Evolutionary conservation across 805 yeast species (phyloP), one percentile per base, ranked within the genome.

Genomic region (Candida khao-thaluensis): DNA sequence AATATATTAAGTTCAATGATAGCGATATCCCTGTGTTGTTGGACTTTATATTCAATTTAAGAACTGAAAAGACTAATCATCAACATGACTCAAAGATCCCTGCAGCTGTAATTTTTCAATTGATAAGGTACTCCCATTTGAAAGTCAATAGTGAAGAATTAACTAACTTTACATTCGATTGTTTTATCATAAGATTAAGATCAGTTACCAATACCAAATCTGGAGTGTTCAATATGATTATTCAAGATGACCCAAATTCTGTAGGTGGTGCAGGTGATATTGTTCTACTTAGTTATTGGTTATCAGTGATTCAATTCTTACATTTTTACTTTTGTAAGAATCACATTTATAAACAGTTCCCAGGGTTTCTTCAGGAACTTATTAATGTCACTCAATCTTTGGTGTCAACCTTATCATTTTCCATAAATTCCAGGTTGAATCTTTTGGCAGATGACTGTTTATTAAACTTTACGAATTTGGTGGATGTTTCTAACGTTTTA

Each of bases 231-330:
- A 66, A 72, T 29, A 63, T 67, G 65, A 67, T 66, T 4, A 45
- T 56, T 10, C 52, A 44, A 32, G 56, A 53, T 30, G 59, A 60
- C 45, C 54, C 57, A 35, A 56, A 48, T 40, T 42, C 44, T 7
- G 22, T 49, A 22, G 56, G 55, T 4, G 70, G 66, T 5, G 61
- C 71, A 23, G 83, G 81, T 22, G 91, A 85, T 53, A 81, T 84
- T 40, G 85, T 85, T 12, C 55, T 73, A 28, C 72, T 82, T 45
- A 82, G 95, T 36, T 91, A 88, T 57, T 93, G 98, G 98, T 74
- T 93, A 25, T 81, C 95, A 4, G 82, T 85, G 17, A 57, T 85
- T 31, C 85, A 85, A 43, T 81, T 85, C 48, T 63, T 91, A 36
- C 81, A 83, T 52, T 91, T 84, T 58, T 91, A 87, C 59, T 55